phyloP scores from a whole-genome alignment of 345 rosid species.

The Sisymbrium altissimum region DNA sequence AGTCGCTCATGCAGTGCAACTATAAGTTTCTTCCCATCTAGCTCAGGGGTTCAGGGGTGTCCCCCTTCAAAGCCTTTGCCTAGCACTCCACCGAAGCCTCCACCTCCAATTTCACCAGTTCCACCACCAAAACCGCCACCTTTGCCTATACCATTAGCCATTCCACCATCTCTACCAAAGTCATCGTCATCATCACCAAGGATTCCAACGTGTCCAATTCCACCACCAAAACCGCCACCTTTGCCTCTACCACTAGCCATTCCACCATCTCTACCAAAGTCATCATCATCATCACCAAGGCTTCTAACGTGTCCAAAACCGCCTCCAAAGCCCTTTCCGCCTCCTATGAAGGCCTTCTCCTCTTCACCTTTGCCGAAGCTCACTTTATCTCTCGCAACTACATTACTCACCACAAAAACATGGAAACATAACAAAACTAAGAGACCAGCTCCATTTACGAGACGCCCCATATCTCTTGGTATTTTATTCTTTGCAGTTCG shows the following conservation, averaged over 20 bases:
- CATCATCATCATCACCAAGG: too few species aligned
- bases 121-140: background rate
- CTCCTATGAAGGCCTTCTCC: slow-evolving; percentile 5
- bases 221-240: background rate
- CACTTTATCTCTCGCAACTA: slow-evolving; percentile 9
- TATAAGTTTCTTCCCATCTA: background rate
- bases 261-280: background rate
- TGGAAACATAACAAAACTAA: slow-evolving; percentile 12
- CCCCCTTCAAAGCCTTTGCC: background rate
- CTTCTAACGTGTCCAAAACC: too few species aligned
- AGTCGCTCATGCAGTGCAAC: background rate
- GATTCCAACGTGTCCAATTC: background rate
- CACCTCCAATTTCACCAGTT: background rate
- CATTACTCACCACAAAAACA: background rate
- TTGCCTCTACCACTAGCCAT: background rate
- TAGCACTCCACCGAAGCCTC: too few species aligned
- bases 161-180: too few species aligned
- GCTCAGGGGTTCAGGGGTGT: background rate
- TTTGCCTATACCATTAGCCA: too few species aligned
- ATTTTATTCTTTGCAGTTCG: background rate
- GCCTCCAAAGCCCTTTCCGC: background rate
- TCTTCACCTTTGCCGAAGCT: slow-evolving; percentile 5
- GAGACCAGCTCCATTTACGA: background rate
- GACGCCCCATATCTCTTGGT: background rate
- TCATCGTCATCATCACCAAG: too few species aligned